phyloP scores from a whole-genome alignment of 2,329 filamentous ascomycete genomes.

The Fusarium torulosum region DNA sequence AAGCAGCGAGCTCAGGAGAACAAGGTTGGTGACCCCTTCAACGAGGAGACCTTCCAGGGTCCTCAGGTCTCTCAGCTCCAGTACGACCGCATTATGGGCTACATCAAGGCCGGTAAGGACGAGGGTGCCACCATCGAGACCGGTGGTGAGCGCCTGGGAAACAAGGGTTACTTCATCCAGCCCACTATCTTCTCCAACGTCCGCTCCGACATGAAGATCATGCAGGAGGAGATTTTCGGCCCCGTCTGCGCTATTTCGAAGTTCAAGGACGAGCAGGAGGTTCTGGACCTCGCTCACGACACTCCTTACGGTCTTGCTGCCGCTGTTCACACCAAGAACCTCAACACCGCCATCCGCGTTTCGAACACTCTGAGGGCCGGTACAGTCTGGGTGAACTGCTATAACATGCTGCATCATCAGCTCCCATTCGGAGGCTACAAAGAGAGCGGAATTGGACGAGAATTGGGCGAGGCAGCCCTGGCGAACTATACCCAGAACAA shows the following conservation, averaged over 20 bases:
- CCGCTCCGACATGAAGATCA: constrained; percentile 86
- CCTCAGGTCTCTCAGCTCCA: constrained; percentile 88
- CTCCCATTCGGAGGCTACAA: constrained; percentile 81
- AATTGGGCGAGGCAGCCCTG: constrained; percentile 77
- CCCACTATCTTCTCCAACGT: constrained; percentile 92
- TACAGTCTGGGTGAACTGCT: constrained; percentile 69
- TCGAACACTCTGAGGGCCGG: constrained; percentile 81
- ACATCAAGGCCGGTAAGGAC: constrained; percentile 76
- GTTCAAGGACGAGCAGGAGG: constrained; percentile 86
- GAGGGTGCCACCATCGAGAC: constrained; percentile 73
- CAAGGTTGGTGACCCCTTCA: constrained; percentile 86
- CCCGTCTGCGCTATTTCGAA: constrained; percentile 88
- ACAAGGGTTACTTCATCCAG: constrained; percentile 90
- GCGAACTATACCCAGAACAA: constrained; percentile 78
- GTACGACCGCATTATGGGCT: constrained; percentile 89
- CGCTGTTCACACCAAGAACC: constrained; percentile 83
- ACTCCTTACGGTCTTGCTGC: constrained; percentile 85
- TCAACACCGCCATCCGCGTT: constrained; percentile 85
- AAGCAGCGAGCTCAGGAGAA: constrained; percentile 80
- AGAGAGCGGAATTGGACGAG: constrained; percentile 81
- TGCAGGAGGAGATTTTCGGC: constrained; percentile 93
- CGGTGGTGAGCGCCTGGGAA: constrained; percentile 67
- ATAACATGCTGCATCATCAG: constrained; percentile 80
- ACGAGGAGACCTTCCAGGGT: constrained; percentile 84
- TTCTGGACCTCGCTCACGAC: constrained; percentile 79